Percentiles rank a stretch among this genome's conserved stretches.
phyloP scores from a whole-genome alignment of 495 filamentous ascomycete genomes.

The Glarea lozoyensis region DNA sequence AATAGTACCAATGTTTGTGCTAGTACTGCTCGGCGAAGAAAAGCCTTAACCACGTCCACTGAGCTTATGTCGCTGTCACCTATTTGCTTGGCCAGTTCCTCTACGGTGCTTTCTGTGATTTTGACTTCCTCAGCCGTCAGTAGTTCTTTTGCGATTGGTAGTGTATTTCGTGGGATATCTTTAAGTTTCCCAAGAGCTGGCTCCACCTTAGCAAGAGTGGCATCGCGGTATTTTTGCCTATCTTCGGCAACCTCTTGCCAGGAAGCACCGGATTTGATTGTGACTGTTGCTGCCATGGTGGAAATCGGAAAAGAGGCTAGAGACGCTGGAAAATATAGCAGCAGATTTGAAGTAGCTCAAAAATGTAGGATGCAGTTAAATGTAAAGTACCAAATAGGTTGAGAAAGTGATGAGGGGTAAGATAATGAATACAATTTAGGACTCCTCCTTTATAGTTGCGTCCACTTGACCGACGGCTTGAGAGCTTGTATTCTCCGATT shows the following conservation, averaged over 20 bases:
- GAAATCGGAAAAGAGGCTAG: neutral
- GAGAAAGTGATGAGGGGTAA: no score
- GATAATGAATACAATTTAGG: no score
- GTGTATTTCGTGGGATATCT: neutral
- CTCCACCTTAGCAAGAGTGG: neutral
- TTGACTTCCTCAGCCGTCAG: neutral
- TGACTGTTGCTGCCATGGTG: conserved; percentile 24
- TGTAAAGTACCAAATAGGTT: no score
- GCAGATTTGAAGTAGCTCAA: conserved; percentile 7
- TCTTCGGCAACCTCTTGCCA: conserved; percentile 40
- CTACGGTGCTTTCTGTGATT: neutral
- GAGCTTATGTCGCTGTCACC: neutral
- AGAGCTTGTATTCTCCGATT: no score
- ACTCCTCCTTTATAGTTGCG: no score
- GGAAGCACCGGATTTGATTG: conserved; percentile 26
- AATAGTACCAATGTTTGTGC: conserved; percentile 50
- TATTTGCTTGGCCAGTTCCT: neutral
- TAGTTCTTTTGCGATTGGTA: neutral
- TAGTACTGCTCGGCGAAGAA: conserved; percentile 48
- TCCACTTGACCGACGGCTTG: no score
- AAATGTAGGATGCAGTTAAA: neutral
- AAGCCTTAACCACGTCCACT: conserved; percentile 42
- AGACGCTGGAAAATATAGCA: conserved; percentile 14
- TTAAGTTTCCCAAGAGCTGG: neutral
- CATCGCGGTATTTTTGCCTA: conserved; percentile 27